A percentile compares a stretch with the other conserved stretches of the same genome.
These are phyloP conservation scores for Penicillium paradoxum DNA, from an alignment of 495 filamentous ascomycete species.

Conservation along the genomic window DNA sequence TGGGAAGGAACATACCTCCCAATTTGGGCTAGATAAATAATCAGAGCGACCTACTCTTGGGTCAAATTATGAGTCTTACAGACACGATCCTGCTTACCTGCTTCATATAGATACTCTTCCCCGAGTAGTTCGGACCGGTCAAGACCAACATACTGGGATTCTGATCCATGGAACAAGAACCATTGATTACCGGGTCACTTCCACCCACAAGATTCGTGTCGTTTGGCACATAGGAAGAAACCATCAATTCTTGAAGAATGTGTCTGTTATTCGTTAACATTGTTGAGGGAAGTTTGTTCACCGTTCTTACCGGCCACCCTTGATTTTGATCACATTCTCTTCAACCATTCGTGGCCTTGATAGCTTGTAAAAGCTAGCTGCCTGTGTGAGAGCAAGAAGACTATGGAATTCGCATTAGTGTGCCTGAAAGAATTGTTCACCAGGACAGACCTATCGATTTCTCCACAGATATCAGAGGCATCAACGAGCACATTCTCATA, in stretches of 20 bases:
- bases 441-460: conserved; percentile 63
- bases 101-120: conserved; percentile 94
- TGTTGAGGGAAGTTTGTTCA: background rate
- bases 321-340: conserved; percentile 71
- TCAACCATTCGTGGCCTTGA: conserved; percentile 62
- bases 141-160: conserved; percentile 72
- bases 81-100: conserved; percentile 44
- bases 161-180: conserved; percentile 1
- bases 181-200: background rate
- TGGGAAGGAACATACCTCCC: conserved; percentile 49
- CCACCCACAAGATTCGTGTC: conserved; percentile 70
- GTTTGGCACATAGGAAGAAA: conserved; percentile 83
- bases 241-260: conserved; percentile 82
- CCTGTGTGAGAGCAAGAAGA: conserved; percentile 73
- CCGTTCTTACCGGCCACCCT: conserved; percentile 61
- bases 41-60: conserved; percentile 59
- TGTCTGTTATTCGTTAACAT: conserved; percentile 49
- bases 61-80: background rate
- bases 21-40: conserved; percentile 89
- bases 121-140: conserved; percentile 94
- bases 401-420: conserved; percentile 37
- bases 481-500: conserved; percentile 61
- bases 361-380: conserved; percentile 71
- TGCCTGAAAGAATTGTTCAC: background rate
- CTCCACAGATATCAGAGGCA: conserved; percentile 74